These are phyloP conservation scores for Pisolithus tinctorius DNA, from an alignment of 768 basidiomycete genomes.

Conservation along the genomic window DNA sequence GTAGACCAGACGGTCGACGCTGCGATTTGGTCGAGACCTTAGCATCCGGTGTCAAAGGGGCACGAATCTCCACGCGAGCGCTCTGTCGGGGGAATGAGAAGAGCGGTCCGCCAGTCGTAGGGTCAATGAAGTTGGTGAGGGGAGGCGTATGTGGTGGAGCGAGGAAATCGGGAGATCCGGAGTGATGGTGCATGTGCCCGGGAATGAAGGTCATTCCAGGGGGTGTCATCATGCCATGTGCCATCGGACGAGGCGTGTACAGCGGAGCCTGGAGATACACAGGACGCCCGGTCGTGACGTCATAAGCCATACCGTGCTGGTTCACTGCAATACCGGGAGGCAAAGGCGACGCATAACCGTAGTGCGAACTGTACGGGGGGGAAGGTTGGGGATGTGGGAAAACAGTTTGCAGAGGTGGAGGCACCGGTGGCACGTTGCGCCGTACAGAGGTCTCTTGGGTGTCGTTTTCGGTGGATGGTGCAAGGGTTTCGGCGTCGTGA, in stretches of 20 bases:
- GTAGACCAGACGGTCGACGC: conserved; percentile 35
- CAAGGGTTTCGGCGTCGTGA: conserved; percentile 19
- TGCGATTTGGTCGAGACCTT: conserved; percentile 15
- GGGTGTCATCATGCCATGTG: conserved; percentile 47
- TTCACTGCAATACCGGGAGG: conserved; percentile 72
- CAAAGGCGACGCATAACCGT: conserved; percentile 46
- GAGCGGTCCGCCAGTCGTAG: conserved; percentile 58
- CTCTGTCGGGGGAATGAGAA: conserved; percentile 70
- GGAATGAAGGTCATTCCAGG: conserved; percentile 48
- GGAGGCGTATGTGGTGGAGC: conserved; percentile 56
- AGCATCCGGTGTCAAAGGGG: conserved; percentile 25
- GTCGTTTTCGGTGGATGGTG: conserved; percentile 25
- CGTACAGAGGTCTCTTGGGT: conserved; percentile 17
- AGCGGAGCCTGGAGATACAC: conserved; percentile 64
- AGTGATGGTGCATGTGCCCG: conserved; percentile 55
- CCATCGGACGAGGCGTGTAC: conserved; percentile 62
- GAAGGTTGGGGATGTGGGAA: conserved; percentile 40
- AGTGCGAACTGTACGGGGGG: conserved; percentile 64
- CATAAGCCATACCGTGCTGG: conserved; percentile 74
- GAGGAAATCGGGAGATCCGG: conserved; percentile 58
- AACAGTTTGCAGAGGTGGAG: conserved; percentile 39
- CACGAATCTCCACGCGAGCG: conserved; percentile 69
- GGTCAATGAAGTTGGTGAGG: conserved; percentile 58
- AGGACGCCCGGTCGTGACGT: conserved; percentile 74
- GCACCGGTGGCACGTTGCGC: conserved; percentile 30